phyloP scores from a whole-genome alignment of 306 rosid genomes.

The Begonia fuchsioides region DNA sequence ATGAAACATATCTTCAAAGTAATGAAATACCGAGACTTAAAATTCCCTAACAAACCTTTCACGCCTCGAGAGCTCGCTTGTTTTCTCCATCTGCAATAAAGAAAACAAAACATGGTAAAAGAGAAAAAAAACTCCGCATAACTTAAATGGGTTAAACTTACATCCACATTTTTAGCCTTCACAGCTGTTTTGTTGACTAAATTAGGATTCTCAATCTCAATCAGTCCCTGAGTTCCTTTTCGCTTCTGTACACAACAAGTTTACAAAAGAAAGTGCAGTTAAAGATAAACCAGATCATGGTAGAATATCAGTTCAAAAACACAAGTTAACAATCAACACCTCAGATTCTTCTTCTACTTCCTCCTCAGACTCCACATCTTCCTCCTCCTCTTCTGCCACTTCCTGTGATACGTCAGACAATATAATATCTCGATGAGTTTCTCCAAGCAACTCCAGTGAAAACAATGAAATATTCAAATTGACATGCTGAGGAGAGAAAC shows the following conservation, averaged over 20 bases:
- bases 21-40: too few relatives aligned
- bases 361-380: constrained; percentile 46
- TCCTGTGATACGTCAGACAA: constrained; percentile 21
- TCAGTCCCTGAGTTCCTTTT: constrained; percentile 74
- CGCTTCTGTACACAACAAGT: constrained; percentile 17
- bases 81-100: constrained; percentile 44
- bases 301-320: neutral
- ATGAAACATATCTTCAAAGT: too few relatives aligned
- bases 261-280: neutral
- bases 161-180: constrained; percentile 69
- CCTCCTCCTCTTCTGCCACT: constrained; percentile 51
- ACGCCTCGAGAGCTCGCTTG: constrained; percentile 88
- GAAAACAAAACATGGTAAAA: neutral
- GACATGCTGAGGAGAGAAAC: too few relatives aligned
- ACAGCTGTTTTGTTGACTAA: constrained; percentile 54
- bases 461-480: neutral
- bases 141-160: constrained; percentile 20
- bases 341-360: constrained; percentile 47
- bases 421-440: neutral
- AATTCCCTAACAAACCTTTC: constrained; percentile 75
- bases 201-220: constrained; percentile 91
- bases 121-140: neutral
- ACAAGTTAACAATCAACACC: neutral
- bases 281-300: neutral
- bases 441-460: neutral